Conservation (phyloP, 257 asterid species). For the Nicotiana paniculata region DNA sequence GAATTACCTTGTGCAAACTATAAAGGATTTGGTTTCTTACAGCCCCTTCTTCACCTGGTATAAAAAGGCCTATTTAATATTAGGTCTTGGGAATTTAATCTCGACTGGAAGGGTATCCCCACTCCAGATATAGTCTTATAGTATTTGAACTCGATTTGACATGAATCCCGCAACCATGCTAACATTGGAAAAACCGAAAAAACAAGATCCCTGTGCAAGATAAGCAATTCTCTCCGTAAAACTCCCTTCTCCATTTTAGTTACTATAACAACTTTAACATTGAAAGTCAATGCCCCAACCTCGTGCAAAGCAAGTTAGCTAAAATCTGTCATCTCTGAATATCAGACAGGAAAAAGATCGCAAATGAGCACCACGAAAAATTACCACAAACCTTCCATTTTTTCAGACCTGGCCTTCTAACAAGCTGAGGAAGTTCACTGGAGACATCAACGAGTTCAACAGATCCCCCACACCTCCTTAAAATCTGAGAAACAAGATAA, state of each 20-base stretch:
- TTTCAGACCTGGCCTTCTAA: constrained; percentile 84
- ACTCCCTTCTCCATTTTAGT: not conserved
- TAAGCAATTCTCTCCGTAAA: not conserved
- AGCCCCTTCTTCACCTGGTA: not conserved
- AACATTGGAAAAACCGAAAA: not conserved
- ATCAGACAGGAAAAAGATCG: not conserved
- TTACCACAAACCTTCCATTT: constrained; percentile 70
- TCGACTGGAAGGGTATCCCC: not conserved
- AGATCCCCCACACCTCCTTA: constrained; percentile 78
- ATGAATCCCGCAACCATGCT: not conserved
- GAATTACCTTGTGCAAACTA: not conserved
- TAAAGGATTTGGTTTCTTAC: not conserved
- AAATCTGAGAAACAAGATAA: constrained; percentile 40
- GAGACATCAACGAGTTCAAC: constrained; percentile 86
- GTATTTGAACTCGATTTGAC: not conserved
- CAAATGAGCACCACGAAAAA: not conserved
- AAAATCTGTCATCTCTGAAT: not conserved
- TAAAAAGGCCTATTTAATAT: not conserved
- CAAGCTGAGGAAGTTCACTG: constrained; percentile 77
- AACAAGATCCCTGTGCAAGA: not conserved
- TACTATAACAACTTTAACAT: not conserved
- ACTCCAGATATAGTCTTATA: not conserved
- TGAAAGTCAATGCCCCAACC: not conserved
- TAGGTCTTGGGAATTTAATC: not conserved
- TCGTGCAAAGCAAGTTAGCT: not conserved